A percentile compares a stretch with the other conserved stretches of the same genome.
phyloP scores from a whole-genome alignment of 2,329 filamentous ascomycete genomes.

The Penicillium sp. region DNA sequence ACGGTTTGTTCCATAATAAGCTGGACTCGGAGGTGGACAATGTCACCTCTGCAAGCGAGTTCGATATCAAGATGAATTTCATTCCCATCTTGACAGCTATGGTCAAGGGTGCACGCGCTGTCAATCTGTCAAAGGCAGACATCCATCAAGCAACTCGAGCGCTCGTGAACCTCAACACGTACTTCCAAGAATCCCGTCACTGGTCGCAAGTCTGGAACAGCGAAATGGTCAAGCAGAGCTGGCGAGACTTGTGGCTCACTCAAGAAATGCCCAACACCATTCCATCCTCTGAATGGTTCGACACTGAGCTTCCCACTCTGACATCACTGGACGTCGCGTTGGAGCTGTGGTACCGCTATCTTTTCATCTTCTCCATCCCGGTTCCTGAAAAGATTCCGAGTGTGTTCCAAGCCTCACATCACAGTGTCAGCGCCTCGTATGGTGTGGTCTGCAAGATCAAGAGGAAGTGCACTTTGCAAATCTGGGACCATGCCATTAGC shows the following conservation, averaged over 20 bases:
- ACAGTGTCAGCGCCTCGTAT: conserved; percentile 56
- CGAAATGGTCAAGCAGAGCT: conserved; percentile 41
- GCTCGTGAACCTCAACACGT: conserved; percentile 46
- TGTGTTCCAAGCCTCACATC: conserved; percentile 60
- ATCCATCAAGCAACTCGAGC: conserved; percentile 46
- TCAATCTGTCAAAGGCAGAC: conserved; percentile 40
- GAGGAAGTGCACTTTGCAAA: conserved; percentile 54
- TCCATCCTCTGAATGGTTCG: conserved; percentile 35
- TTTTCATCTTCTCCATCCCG: conserved; percentile 54
- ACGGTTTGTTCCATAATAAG: conserved; percentile 51
- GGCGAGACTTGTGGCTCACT: conserved; percentile 46
- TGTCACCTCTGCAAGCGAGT: conserved; percentile 42
- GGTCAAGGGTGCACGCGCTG: conserved; percentile 47
- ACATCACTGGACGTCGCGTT: conserved; percentile 34
- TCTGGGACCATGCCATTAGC: conserved; percentile 60
- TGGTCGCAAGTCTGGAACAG: conserved; percentile 47
- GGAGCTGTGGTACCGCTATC: conserved; percentile 41
- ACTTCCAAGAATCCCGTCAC: conserved; percentile 47
- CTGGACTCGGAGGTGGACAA: conserved; percentile 49
- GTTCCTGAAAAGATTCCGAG: conserved; percentile 52
- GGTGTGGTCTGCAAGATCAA: conserved; percentile 59
- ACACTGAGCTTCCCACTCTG: conserved; percentile 37
- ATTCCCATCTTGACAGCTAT: conserved; percentile 48
- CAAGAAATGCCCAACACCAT: conserved; percentile 40
- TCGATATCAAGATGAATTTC: conserved; percentile 50